These are phyloP conservation scores for Backusella morwellensis DNA, from an alignment of 192 early-diverging fungal species.

Conservation along the genomic window DNA sequence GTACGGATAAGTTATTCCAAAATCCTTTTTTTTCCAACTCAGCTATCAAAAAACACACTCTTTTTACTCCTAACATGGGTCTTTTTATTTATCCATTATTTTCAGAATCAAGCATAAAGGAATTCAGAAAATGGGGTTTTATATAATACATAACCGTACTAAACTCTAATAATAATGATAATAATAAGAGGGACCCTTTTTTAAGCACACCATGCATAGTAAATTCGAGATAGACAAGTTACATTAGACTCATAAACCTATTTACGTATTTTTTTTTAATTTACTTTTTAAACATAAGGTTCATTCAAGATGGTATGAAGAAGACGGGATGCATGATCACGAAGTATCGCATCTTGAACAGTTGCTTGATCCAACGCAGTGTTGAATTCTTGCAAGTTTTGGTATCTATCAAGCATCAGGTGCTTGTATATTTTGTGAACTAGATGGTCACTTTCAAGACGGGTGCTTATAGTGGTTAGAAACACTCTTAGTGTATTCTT, in stretches of 20 bases:
- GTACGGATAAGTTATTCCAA: background rate
- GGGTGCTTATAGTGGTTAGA: background rate
- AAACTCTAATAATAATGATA: no score
- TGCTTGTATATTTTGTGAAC: background rate
- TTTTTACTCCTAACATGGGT: no score
- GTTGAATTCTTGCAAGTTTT: background rate
- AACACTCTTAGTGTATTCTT: conserved; percentile 8
- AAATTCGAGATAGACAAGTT: no score
- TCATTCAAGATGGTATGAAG: background rate
- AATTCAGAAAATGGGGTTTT: no score
- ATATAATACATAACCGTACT: no score
- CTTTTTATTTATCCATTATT: no score
- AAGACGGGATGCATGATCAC: background rate
- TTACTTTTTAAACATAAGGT: background rate
- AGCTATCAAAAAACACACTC: background rate
- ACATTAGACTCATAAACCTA: background rate
- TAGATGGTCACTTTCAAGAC: background rate
- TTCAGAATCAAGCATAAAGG: no score
- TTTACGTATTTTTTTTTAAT: background rate
- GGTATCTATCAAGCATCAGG: background rate
- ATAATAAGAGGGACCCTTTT: no score
- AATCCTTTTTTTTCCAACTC: background rate
- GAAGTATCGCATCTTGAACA: background rate
- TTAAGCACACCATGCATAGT: no score
- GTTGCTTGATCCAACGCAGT: background rate